Evolutionary conservation across 2,329 filamentous ascomycete species (phyloP).

Genomic region (Penicillium paneum): DNA sequence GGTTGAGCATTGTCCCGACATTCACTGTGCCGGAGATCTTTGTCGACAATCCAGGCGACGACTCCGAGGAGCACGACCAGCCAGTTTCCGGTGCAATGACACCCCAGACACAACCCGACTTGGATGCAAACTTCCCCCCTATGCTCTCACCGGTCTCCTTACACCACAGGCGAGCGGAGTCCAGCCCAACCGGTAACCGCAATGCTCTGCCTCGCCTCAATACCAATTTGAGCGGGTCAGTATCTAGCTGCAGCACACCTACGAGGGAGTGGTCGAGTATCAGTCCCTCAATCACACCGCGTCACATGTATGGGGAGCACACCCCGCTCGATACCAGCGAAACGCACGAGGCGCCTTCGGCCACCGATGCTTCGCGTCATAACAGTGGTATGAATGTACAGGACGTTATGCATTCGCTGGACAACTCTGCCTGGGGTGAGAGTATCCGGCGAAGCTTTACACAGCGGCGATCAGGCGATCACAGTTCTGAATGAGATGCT

Average conservation of each 20-base stretch:
- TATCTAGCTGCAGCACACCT: constrained; percentile 36
- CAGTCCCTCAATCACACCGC: constrained; percentile 45
- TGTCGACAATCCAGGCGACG: constrained; percentile 70
- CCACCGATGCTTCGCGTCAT: constrained; percentile 53
- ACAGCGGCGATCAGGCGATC: constrained; percentile 47
- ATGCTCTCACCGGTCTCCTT: constrained; percentile 36
- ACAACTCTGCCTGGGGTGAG: constrained; percentile 89
- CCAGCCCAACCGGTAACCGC: constrained; percentile 23
- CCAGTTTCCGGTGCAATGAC: constrained; percentile 18
- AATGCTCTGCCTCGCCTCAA: constrained; percentile 49
- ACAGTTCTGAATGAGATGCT: constrained; percentile 11
- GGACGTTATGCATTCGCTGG: constrained; percentile 78
- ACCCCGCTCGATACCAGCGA: constrained; percentile 32
- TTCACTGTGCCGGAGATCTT: constrained; percentile 86
- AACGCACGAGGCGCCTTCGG: constrained; percentile 15
- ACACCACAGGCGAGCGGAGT: constrained; percentile 27
- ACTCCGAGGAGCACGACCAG: constrained; percentile 18
- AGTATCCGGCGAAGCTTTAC: constrained; percentile 88
- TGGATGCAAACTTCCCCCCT: constrained; percentile 20
- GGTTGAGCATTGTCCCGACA: constrained; percentile 74
- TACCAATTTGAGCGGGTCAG: constrained; percentile 40
- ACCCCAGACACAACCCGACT: constrained; percentile 21
- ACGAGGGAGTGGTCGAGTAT: constrained; percentile 52
- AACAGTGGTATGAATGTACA: constrained; percentile 69
- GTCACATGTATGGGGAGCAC: constrained; percentile 29